phyloP scores from a whole-genome alignment of 2,329 filamentous ascomycete genomes.

The Pseudogymnoascus sp. region DNA sequence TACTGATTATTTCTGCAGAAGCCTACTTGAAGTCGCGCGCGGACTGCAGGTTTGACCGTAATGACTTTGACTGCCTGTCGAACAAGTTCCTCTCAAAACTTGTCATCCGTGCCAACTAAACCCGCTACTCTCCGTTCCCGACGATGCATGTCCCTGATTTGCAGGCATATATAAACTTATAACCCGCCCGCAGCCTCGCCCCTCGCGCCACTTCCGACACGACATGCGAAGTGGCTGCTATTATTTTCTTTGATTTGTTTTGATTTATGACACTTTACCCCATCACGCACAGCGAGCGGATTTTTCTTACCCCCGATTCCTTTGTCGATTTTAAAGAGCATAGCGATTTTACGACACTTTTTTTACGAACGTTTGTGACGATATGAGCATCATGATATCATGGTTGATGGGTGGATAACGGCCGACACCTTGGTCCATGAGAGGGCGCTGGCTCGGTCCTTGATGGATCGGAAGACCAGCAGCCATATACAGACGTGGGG shows the following conservation, averaged over 20 bases:
- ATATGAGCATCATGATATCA: constrained; percentile 11
- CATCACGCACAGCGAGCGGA: constrained; percentile 31
- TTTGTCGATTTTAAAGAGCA: constrained; percentile 8
- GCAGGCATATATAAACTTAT: constrained; percentile 6
- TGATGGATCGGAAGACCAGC: constrained; percentile 1
- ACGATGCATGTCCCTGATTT: constrained; percentile 9
- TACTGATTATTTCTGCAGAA: constrained; percentile 55
- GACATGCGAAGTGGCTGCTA: constrained; percentile 18
- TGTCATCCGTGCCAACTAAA: constrained; percentile 85
- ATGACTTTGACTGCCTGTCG: constrained; percentile 89
- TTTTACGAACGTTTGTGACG: constrained; percentile 10
- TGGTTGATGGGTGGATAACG: constrained; percentile 9
- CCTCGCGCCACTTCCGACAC: constrained; percentile 19
- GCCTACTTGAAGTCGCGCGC: constrained; percentile 74
- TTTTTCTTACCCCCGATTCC: not conserved
- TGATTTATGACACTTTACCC: constrained; percentile 24
- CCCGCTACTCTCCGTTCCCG: not conserved
- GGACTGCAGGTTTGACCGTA: constrained; percentile 76
- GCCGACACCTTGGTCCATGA: constrained; percentile 7
- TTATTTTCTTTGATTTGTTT: constrained; percentile 12
- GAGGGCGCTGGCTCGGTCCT: constrained; percentile 1
- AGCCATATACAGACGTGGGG: constrained; percentile 5
- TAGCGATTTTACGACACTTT: constrained; percentile 10
- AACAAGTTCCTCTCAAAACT: constrained; percentile 97
- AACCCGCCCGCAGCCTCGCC: constrained; percentile 17